These are phyloP conservation scores for Dictyostelium brefeldianum DNA, from an alignment of 78 protist genomes.

Conservation along the genomic window DNA sequence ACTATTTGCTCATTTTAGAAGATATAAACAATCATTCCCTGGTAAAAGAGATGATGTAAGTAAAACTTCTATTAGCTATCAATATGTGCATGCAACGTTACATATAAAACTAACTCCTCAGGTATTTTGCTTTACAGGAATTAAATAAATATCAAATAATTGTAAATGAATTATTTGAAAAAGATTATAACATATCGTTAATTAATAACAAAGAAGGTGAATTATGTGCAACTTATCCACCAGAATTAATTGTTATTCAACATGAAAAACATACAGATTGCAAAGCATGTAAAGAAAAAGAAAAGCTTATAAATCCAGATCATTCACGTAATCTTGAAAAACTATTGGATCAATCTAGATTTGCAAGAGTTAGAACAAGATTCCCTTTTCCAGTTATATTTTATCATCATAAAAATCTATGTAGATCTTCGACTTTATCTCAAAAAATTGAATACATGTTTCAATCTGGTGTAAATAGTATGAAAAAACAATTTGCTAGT, in stretches of 20 bases:
- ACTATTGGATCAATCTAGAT: constrained; percentile 47
- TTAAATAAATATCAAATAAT: constrained; percentile 42
- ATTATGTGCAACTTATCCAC: constrained; percentile 77
- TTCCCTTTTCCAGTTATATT: constrained; percentile 77
- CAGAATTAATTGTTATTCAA: constrained; percentile 61
- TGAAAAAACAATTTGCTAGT: constrained; percentile 59
- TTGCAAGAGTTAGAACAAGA: constrained; percentile 72
- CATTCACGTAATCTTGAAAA: constrained; percentile 35
- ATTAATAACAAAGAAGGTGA: constrained; percentile 75
- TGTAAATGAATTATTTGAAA: constrained; percentile 49
- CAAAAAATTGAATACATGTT: constrained; percentile 74
- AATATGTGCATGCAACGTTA: too few relatives aligned
- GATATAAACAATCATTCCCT: constrained; percentile 40
- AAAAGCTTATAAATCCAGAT: neutral
- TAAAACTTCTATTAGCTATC: neutral
- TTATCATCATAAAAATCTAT: constrained; percentile 64
- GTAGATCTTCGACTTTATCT: constrained; percentile 77
- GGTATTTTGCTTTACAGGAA: too few relatives aligned
- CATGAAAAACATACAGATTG: constrained; percentile 15
- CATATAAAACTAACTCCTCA: too few relatives aligned
- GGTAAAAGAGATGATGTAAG: constrained; percentile 63
- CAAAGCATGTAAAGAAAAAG: constrained; percentile 10
- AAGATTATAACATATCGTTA: constrained; percentile 39
- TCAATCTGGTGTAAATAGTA: constrained; percentile 78
- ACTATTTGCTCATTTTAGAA: constrained; percentile 59